Base-by-base conservation (phyloP, 768 basidiomycete genomes). In the Lactarius pseudohatsudake region DNA sequence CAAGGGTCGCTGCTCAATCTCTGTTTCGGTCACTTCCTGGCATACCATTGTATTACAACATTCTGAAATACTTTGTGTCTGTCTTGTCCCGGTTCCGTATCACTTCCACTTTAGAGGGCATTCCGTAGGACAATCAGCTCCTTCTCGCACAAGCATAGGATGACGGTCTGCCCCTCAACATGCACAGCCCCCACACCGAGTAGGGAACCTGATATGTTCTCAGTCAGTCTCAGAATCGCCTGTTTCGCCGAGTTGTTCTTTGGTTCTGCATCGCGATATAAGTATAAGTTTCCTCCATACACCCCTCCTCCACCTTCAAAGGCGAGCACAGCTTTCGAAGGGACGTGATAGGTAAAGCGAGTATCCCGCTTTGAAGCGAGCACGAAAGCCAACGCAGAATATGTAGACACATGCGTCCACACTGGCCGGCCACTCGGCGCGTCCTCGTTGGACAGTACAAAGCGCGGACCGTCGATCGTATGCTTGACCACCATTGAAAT, bases 341-440 rank as follows among this genome's bases (percentile, higher is more conserved):
- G 75, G 40, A 86, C 76, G 72, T 98, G 94, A 72, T 90, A 85
- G 1, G 92, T 91, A 77, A 96, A 94, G 22, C 93, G 86, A 0
- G 91, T 87, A 75, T 98, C 94, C 34, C 86, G 87, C 74, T 98
- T 98, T 15, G 92, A 94, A 10, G 94, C 94, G 59, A 99, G 81
- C 47, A 99, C 96, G 74, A 98, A 99, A 0, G 94, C 85, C 30
- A 99, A 83, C 0, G 95, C 96, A 22, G 91, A 87, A 75, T 86
- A 95, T 0, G 96, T 98, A n/a, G 86, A 81, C 4, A 78, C 77
- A 75, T 99, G 96, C 59, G 72, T 80, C 94, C 92, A 96, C 36
- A 65, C 67, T 8, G 82, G 78, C 64, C 70, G 60, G 4, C 66
- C 62, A 30, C n/a, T 47, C 11, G 53, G 26, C 68, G 22, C 69